phyloP scores from a whole-genome alignment of 2,329 filamentous ascomycete genomes.

The Aspergillus ustus region DNA sequence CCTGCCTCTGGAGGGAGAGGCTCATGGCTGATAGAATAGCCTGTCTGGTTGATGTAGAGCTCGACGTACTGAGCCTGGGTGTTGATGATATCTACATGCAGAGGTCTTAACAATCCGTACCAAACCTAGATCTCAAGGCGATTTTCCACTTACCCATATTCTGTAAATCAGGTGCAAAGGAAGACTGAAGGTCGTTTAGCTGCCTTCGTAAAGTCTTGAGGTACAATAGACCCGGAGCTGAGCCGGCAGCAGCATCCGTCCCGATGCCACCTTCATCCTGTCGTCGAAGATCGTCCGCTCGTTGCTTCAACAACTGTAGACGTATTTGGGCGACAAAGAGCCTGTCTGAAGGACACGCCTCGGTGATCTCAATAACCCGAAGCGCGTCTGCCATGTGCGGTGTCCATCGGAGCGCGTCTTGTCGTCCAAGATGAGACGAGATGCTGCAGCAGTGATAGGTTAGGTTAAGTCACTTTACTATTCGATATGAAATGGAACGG shows the following conservation, averaged over 20 bases:
- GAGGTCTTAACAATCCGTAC: background rate
- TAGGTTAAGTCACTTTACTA: background rate
- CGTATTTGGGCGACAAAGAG: conserved; percentile 42
- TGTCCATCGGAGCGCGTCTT: conserved; percentile 43
- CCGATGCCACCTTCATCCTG: conserved; percentile 29
- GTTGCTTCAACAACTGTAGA: conserved; percentile 41
- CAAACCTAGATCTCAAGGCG: background rate
- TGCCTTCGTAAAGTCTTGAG: conserved; percentile 37
- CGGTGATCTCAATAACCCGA: conserved; percentile 30
- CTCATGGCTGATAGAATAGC: conserved; percentile 30
- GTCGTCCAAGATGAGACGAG: conserved; percentile 40
- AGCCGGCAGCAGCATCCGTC: conserved; percentile 13
- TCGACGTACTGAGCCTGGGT: conserved; percentile 34
- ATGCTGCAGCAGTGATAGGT: conserved; percentile 26
- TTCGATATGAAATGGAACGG: background rate
- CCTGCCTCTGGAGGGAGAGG: conserved; percentile 15
- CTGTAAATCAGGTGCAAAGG: conserved; percentile 28
- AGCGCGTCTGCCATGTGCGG: conserved; percentile 46
- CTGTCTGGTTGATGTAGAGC: conserved; percentile 34
- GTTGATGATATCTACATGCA: conserved; percentile 30
- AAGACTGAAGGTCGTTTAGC: conserved; percentile 36
- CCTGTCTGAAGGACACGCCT: conserved; percentile 33
- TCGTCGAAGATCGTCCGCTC: conserved; percentile 36
- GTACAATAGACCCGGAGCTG: conserved; percentile 30
- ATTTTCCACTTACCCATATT: conserved; percentile 26